Evolutionary conservation across 768 basidiomycete species (phyloP), one percentile per base, ranked within the genome.

Genomic region (Lentinula raphanica): DNA sequence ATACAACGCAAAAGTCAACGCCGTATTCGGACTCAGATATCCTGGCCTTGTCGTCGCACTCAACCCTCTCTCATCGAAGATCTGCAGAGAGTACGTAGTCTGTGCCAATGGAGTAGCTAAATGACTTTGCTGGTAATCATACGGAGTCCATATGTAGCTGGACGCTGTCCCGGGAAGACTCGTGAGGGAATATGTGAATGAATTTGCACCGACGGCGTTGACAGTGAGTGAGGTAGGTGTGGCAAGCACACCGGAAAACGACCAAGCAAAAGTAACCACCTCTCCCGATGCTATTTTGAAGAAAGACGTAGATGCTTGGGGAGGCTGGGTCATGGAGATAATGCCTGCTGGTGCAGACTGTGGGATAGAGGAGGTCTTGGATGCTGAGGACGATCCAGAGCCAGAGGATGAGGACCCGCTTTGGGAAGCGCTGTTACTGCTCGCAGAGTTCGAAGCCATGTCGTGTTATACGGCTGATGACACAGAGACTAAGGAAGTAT

Each of bases 201-300:
- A 90, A 67, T 95, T 94, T 13, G 86, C 85, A 71, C 90, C 89
- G 44, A 87, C 79, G 28, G 94, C 94, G 38, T 84, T 83, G 60
- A 96, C 78, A 13, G 94, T 95, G 59, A 96, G 80, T 63, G 78
- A 77, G 3, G 84, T 82, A 0, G 94, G 94, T 0, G 81, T 85
- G 40, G 76, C 81, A 62, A 88, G 73, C 40, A 98, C 75, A 58
- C 78, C 78, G 15, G 91, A 92, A 65, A 93, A 81, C 72, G 92
- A 93, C 95, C 94, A 97, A 11, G 80, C 94, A 69, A 97, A 92
- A 21, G 93, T 96, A 67, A 97, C 84, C 59, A 76, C 73, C 62
- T 91, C 80, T 50, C 76, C 77, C 1, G 75, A 74, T 0, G 92
- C 90, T 67, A 97, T 89, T 80, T 94, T 94, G 78, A 85, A 96